A percentile compares a stretch with the other conserved stretches of the same genome.
phyloP scores from a whole-genome alignment of 257 asterid genomes.

The Solanum chilense region DNA sequence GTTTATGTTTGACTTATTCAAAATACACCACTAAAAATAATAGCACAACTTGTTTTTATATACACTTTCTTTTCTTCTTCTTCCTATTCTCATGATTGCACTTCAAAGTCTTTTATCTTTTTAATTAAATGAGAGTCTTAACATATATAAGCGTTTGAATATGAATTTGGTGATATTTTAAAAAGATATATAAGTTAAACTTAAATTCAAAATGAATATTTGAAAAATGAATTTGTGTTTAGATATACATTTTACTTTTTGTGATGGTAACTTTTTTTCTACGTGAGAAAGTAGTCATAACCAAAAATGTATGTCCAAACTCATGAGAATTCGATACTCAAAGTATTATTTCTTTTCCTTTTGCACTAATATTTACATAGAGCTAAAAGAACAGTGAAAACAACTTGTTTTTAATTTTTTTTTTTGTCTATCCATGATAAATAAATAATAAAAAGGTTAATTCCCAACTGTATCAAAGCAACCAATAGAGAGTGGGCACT shows the following conservation, averaged over 20 bases:
- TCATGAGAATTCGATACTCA: neutral
- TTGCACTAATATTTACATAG: neutral
- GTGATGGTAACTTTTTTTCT: no score
- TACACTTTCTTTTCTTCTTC: neutral
- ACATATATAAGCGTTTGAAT: no score
- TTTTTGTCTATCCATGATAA: neutral
- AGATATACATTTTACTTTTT: no score
- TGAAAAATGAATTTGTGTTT: no score
- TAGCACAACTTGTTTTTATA: neutral
- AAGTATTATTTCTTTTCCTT: neutral
- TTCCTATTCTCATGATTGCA: no score
- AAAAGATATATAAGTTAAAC: no score
- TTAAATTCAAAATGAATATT: no score
- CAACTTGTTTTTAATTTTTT: neutral
- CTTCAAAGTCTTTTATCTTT: no score
- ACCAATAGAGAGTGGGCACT: slow-evolving; percentile 36
- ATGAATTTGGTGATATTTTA: no score
- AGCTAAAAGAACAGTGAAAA: neutral
- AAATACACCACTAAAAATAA: neutral
- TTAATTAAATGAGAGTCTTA: no score
- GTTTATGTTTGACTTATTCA: neutral
- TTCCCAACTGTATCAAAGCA: slow-evolving; percentile 6
- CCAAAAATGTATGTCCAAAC: neutral
- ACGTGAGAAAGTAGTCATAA: no score
- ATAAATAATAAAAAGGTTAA: neutral